A percentile compares a stretch with the other conserved stretches of the same genome.
These are phyloP conservation scores for Hypoxylon trugodes DNA, from an alignment of 495 filamentous ascomycete species.

Conservation along the genomic window DNA sequence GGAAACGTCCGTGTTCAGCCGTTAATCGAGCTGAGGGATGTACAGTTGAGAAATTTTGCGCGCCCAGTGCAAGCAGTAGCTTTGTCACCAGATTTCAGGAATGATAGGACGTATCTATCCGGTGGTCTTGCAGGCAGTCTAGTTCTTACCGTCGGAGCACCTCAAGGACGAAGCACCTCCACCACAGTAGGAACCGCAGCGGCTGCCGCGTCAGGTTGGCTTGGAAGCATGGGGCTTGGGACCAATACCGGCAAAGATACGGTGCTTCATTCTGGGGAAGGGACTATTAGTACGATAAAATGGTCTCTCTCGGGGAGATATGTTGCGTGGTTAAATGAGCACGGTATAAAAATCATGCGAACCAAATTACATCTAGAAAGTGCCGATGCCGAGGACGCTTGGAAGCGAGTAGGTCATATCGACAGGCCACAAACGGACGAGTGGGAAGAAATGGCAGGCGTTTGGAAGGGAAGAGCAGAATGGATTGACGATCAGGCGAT, in stretches of 20 bases:
- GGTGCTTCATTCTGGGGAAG: conserved; percentile 90
- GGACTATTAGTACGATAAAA: conserved; percentile 85
- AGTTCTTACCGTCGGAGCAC: conserved; percentile 85
- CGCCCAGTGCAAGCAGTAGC: conserved; percentile 89
- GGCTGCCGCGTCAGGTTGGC: conserved; percentile 88
- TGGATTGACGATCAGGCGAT: conserved; percentile 88
- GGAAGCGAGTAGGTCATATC: conserved; percentile 95
- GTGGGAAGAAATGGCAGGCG: conserved; percentile 93
- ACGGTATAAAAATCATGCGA: conserved; percentile 97
- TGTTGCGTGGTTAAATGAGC: conserved; percentile 93
- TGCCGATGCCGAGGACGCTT: conserved; percentile 79
- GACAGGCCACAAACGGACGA: conserved; percentile 79
- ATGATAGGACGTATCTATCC: conserved; percentile 84
- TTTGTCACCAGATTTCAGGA: conserved; percentile 91
- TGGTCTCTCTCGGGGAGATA: conserved; percentile 93
- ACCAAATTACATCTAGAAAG: conserved; percentile 83
- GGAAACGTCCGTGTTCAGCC: conserved; percentile 92
- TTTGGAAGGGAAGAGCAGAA: conserved; percentile 90
- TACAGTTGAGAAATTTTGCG: conserved; percentile 90
- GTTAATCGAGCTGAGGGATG: conserved; percentile 75
- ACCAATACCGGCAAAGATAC: conserved; percentile 83
- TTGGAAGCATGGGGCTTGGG: conserved; percentile 83
- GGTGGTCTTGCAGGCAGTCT: conserved; percentile 90
- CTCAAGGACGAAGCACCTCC: conserved; percentile 77
- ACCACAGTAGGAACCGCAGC: conserved; percentile 81